phyloP scores from a whole-genome alignment of 352 stramenopile genomes.

The Phytophthora fragariae region DNA sequence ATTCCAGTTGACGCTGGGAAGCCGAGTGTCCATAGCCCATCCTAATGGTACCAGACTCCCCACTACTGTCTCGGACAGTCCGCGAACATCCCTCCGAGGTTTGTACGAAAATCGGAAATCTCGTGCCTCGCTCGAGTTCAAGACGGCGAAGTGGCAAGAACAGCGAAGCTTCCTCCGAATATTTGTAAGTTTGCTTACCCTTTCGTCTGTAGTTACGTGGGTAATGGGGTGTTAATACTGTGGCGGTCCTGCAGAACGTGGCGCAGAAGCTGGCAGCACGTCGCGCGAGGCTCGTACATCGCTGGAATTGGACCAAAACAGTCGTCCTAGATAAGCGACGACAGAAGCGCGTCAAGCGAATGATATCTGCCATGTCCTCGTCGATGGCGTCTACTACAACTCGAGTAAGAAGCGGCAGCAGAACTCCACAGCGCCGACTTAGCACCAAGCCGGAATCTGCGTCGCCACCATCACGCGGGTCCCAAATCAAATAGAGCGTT shows the following conservation, averaged over 20 bases:
- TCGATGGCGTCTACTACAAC: slow-evolving; percentile 6
- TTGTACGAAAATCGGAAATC: slow-evolving; percentile 61
- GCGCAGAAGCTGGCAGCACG: slow-evolving; percentile 41
- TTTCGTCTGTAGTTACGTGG: neutral
- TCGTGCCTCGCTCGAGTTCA: slow-evolving; percentile 46
- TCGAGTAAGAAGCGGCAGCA: slow-evolving; percentile 6
- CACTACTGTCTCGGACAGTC: slow-evolving; percentile 7
- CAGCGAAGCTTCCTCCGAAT: slow-evolving; percentile 58
- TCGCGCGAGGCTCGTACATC: slow-evolving; percentile 34
- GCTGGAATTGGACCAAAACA: slow-evolving; percentile 43
- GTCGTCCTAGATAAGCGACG: slow-evolving; percentile 36
- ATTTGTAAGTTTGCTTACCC: slow-evolving; percentile 42
- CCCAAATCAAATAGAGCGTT: slow-evolving; percentile 1
- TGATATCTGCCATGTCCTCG: slow-evolving; percentile 27
- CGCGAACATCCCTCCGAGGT: slow-evolving; percentile 30
- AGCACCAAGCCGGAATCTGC: neutral
- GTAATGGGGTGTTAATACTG: neutral
- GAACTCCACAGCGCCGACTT: slow-evolving; percentile 10
- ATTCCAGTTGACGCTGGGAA: slow-evolving; percentile 56
- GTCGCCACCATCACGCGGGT: neutral
- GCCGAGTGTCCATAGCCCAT: slow-evolving; percentile 28
- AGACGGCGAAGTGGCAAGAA: slow-evolving; percentile 50
- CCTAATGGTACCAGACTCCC: neutral
- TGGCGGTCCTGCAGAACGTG: slow-evolving; percentile 36
- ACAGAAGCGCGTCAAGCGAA: slow-evolving; percentile 30